These are phyloP conservation scores for Ceratobasidium sp. DNA, from an alignment of 1,284 basidiomycete species.

Conservation along the genomic window DNA sequence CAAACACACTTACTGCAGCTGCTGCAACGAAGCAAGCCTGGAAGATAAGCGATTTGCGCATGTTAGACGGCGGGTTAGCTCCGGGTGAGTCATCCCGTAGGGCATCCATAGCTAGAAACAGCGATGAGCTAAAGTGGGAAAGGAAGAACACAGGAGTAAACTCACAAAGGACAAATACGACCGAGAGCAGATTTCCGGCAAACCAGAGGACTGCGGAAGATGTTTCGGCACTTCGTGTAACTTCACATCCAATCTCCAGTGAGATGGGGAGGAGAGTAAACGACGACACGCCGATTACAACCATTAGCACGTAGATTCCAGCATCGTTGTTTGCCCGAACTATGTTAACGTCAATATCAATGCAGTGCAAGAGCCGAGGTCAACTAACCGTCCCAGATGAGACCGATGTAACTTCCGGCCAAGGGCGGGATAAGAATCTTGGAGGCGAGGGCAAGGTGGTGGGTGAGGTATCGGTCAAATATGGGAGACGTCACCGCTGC, in stretches of 20 bases:
- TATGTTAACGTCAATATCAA: conserved; percentile 51
- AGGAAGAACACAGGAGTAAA: conserved; percentile 39
- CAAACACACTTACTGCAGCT: conserved; percentile 21
- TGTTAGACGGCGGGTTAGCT: conserved; percentile 46
- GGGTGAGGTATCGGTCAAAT: conserved; percentile 81
- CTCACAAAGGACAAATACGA: conserved; percentile 76
- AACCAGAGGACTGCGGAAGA: conserved; percentile 81
- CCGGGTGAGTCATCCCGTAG: conserved; percentile 26
- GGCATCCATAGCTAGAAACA: conserved; percentile 30
- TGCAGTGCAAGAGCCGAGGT: not conserved
- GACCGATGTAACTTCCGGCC: conserved; percentile 65
- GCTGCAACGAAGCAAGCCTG: conserved; percentile 38
- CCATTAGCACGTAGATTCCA: conserved; percentile 73
- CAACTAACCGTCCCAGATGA: conserved; percentile 79
- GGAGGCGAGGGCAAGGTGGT: conserved; percentile 69
- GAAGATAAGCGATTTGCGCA: conserved; percentile 46
- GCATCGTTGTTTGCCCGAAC: conserved; percentile 70
- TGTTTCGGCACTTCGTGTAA: conserved; percentile 80
- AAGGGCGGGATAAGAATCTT: conserved; percentile 73
- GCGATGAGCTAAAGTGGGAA: not conserved
- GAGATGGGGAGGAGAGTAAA: conserved; percentile 77
- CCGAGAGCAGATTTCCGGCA: conserved; percentile 73
- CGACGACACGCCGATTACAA: conserved; percentile 72
- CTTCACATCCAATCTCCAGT: conserved; percentile 79
- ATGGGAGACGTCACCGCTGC: conserved; percentile 76